Evolutionary conservation across 371 early-diverging fungal genomes (phyloP).

Genomic region (Choanephora cucurbitarum): DNA sequence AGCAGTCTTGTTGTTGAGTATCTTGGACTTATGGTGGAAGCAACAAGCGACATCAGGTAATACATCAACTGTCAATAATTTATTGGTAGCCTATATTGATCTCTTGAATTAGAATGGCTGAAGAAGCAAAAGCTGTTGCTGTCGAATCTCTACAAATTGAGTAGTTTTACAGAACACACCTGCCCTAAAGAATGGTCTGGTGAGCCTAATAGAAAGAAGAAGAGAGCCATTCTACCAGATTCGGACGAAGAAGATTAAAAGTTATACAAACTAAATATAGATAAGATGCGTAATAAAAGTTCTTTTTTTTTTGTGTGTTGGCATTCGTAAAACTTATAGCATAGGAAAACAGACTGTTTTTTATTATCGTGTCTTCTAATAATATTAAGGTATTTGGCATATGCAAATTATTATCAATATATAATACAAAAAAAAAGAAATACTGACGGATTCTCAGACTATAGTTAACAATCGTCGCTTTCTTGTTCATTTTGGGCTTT

Average conservation of each 20-base stretch:
- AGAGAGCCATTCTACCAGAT: constrained; percentile 3
- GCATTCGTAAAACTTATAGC: no score
- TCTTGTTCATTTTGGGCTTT: neutral
- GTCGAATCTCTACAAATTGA: constrained; percentile 8
- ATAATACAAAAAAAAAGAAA: no score
- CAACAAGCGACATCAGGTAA: constrained; percentile 13
- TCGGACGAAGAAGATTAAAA: constrained; percentile 11
- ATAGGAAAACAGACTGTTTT: no score
- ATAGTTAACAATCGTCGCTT: no score
- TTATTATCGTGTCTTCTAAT: no score
- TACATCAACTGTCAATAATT: neutral
- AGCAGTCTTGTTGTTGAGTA: neutral
- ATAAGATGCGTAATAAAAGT: no score
- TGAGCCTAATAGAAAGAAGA: constrained; percentile 11
- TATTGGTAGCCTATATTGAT: neutral
- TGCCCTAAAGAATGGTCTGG: constrained; percentile 31
- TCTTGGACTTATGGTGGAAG: constrained; percentile 19
- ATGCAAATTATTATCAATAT: no score
- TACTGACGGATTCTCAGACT: no score
- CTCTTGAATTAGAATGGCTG: constrained; percentile 17
- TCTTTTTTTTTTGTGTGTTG: no score
- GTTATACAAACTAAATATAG: no score
- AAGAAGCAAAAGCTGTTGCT: constrained; percentile 18
- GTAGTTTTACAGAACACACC: neutral
- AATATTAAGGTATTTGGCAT: no score